A percentile compares a stretch with the other conserved stretches of the same genome.
Evolutionary conservation across 805 yeast genomes (phyloP).

Genomic region (Phaffomyces thermotolerans): DNA sequence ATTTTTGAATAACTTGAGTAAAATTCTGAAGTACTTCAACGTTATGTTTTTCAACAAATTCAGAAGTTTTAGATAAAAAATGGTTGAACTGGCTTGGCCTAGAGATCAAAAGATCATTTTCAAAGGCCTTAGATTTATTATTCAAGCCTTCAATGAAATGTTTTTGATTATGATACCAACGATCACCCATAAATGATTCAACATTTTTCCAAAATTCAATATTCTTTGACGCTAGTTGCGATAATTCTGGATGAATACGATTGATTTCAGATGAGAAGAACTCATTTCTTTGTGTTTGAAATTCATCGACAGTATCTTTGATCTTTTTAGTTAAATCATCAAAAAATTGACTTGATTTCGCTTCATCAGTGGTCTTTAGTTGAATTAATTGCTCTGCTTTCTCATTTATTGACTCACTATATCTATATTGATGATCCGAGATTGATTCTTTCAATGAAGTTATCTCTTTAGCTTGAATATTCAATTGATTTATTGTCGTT

Average conservation of each 20-base stretch:
- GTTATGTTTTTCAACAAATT: slow-evolving; percentile 8
- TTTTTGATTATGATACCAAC: slow-evolving; percentile 13
- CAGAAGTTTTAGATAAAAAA: slow-evolving; percentile 11
- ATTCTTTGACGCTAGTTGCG: slow-evolving; percentile 8
- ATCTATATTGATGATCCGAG: too few relatives aligned
- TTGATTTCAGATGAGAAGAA: not conserved
- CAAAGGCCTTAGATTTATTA: not conserved
- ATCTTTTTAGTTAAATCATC: too few relatives aligned
- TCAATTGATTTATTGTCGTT: too few relatives aligned
- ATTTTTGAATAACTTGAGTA: not conserved
- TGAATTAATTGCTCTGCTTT: too few relatives aligned
- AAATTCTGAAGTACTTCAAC: slow-evolving; percentile 1
- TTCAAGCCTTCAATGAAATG: slow-evolving; percentile 8
- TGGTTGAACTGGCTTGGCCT: slow-evolving; percentile 12
- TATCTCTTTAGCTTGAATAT: too few relatives aligned
- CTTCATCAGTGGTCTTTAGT: too few relatives aligned
- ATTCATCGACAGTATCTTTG: too few relatives aligned
- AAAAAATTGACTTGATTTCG: too few relatives aligned
- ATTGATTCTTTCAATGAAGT: too few relatives aligned
- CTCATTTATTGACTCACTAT: too few relatives aligned
- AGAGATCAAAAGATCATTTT: slow-evolving; percentile 10
- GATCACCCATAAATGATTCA: slow-evolving; percentile 9
- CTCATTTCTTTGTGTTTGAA: too few relatives aligned
- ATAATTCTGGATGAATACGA: slow-evolving; percentile 8
- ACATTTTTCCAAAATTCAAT: slow-evolving; percentile 10